These are phyloP conservation scores for Echium plantagineum DNA, from an alignment of 257 asterid species.

Conservation along the genomic window DNA sequence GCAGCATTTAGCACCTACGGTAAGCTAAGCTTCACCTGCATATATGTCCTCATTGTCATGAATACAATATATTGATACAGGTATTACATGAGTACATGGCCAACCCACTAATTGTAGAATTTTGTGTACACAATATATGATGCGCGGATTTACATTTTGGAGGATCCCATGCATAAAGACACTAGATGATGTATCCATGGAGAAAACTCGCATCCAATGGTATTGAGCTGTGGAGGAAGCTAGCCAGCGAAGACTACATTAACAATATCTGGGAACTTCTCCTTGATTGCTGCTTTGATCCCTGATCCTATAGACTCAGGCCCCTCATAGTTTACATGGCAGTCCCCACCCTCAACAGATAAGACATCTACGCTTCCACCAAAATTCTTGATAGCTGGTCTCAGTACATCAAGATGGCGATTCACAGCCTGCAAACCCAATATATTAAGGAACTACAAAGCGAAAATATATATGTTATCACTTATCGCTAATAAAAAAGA, in stretches of 20 bases:
- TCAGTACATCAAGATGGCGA: slow-evolving; percentile 57
- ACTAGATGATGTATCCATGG: too few relatives aligned
- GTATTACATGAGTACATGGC: too few relatives aligned
- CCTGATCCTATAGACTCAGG: slow-evolving; percentile 87
- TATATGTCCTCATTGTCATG: too few relatives aligned
- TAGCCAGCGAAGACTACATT: slow-evolving; percentile 53
- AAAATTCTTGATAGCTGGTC: slow-evolving; percentile 82
- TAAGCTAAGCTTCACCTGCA: too few relatives aligned
- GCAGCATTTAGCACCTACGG: too few relatives aligned
- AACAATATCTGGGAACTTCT: slow-evolving; percentile 68
- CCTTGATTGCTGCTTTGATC: slow-evolving; percentile 86
- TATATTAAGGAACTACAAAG: neutral
- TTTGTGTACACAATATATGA: too few relatives aligned
- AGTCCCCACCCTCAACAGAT: slow-evolving; percentile 51
- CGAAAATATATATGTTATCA: neutral
- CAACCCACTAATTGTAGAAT: too few relatives aligned
- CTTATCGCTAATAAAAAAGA: neutral
- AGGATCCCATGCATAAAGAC: too few relatives aligned
- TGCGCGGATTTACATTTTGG: too few relatives aligned
- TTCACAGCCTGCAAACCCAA: slow-evolving; percentile 55
- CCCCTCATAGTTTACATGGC: slow-evolving; percentile 56
- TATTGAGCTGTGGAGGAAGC: neutral
- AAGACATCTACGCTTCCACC: slow-evolving; percentile 79
- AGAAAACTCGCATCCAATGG: too few relatives aligned
- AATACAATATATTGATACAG: too few relatives aligned